Conservation (phyloP, 2,329 filamentous ascomycete species). For the Arthrobotrys sinensis region DNA sequence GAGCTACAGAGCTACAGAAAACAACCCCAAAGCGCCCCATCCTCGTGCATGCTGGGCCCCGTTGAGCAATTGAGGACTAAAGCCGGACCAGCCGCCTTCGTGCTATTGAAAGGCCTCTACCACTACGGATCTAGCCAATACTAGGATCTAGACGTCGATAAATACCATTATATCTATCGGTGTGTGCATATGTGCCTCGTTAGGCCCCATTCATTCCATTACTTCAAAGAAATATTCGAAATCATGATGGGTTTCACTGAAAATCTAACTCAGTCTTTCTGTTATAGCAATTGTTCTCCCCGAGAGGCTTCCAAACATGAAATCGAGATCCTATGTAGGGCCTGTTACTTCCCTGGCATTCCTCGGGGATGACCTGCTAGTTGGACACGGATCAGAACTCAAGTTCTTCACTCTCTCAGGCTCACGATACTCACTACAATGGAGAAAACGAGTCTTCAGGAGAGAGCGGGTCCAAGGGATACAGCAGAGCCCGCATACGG, state of each 20-base stretch:
- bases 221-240: too few relatives aligned
- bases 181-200: background rate
- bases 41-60: too few relatives aligned
- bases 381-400: constrained; percentile 75
- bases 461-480: constrained; percentile 84
- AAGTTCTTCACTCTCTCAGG: constrained; percentile 71
- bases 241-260: background rate
- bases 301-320: constrained; percentile 36
- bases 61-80: background rate
- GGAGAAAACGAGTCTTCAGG: constrained; percentile 71
- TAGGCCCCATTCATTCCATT: too few relatives aligned
- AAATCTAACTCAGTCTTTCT: background rate
- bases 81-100: background rate
- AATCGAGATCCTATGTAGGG: constrained; percentile 64
- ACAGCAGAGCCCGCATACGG: constrained; percentile 63
- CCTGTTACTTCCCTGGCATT: constrained; percentile 76
- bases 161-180: background rate
- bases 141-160: background rate
- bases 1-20: background rate
- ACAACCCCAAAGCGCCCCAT: background rate
- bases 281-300: background rate
- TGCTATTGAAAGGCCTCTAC: background rate
- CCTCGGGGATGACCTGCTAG: constrained; percentile 70
- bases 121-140: too few relatives aligned
- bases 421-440: constrained; percentile 62